phyloP scores from a whole-genome alignment of 805 yeast genomes.

The Citeromyces matritensis region DNA sequence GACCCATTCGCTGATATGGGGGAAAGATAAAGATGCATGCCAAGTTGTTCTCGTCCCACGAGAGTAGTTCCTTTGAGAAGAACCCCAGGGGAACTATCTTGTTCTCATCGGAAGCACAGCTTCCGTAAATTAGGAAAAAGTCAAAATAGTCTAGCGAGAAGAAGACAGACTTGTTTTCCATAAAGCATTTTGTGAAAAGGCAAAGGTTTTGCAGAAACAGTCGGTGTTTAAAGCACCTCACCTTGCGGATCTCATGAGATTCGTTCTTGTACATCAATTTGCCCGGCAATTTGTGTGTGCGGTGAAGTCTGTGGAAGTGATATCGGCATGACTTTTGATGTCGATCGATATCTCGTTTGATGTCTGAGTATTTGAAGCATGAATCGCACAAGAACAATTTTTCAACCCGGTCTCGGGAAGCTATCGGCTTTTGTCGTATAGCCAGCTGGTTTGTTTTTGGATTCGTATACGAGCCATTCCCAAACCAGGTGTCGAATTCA shows the following conservation, averaged over 20 bases:
- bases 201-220: constrained; percentile 74
- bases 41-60: constrained; percentile 71
- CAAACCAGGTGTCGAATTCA: constrained; percentile 76
- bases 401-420: constrained; percentile 13
- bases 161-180: constrained; percentile 81
- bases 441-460: constrained; percentile 3
- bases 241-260: constrained; percentile 39
- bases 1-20: constrained; percentile 66
- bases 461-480: constrained; percentile 52
- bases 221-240: constrained; percentile 49
- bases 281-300: constrained; percentile 35
- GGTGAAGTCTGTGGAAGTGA: constrained; percentile 7
- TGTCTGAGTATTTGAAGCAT: constrained; percentile 72
- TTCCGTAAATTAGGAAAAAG: constrained; percentile 58
- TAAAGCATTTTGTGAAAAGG: constrained; percentile 73
- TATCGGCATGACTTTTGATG: constrained; percentile 37
- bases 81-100: constrained; percentile 65
- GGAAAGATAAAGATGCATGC: constrained; percentile 91
- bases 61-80: constrained; percentile 73
- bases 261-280: constrained; percentile 51
- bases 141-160: constrained; percentile 70
- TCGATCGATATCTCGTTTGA: constrained; percentile 20
- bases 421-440: constrained; percentile 4
- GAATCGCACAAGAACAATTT: constrained; percentile 57
- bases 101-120: constrained; percentile 12